These are phyloP conservation scores for Aspergillus piperis DNA, from an alignment of 2,329 filamentous ascomycete species.

Conservation along the genomic window DNA sequence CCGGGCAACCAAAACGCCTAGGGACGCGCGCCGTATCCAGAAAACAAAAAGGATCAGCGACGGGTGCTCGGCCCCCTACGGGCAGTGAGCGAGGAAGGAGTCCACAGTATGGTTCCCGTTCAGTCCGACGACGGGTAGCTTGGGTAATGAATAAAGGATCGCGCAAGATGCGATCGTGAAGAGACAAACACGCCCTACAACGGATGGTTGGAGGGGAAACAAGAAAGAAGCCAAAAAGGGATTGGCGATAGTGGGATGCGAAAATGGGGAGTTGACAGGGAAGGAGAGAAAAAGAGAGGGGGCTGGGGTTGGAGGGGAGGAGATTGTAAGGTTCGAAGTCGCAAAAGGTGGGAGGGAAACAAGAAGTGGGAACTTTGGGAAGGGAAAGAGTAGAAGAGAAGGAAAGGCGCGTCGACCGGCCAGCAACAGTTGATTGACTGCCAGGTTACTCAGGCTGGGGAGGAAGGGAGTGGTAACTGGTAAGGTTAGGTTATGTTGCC, in stretches of 20 bases:
- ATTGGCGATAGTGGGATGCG: neutral
- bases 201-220: constrained; percentile 9
- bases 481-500: neutral
- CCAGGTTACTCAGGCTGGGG: neutral
- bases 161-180: neutral
- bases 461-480: neutral
- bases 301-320: neutral
- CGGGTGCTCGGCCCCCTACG: constrained; percentile 13
- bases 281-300: neutral
- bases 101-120: neutral
- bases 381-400: neutral
- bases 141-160: constrained; percentile 6
- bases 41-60: constrained; percentile 33
- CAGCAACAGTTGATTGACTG: neutral
- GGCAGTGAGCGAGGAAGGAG: constrained; percentile 2
- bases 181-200: constrained; percentile 9
- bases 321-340: neutral
- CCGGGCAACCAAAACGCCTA: constrained; percentile 25
- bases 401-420: neutral
- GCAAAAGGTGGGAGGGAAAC: neutral
- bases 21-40: constrained; percentile 37
- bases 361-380: neutral
- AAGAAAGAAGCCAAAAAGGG: constrained; percentile 3
- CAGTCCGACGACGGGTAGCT: neutral
- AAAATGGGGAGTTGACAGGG: neutral